Evolutionary conservation across 495 filamentous ascomycete genomes (phyloP).

Genomic region (Lentithecium fluviatile): DNA sequence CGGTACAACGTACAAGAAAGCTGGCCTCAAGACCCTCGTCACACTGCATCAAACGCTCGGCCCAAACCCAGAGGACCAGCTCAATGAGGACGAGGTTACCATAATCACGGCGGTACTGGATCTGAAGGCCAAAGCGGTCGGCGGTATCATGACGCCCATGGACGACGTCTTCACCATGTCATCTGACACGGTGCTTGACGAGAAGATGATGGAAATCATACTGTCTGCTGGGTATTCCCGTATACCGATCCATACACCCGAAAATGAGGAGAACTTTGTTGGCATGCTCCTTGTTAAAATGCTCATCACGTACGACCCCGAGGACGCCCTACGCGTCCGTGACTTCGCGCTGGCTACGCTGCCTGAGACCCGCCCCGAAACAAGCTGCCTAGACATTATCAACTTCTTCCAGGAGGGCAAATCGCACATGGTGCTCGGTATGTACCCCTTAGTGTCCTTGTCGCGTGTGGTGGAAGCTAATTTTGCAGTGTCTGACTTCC

Average conservation of each 20-base stretch:
- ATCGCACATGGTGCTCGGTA: constrained; percentile 98
- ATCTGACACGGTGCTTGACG: constrained; percentile 85
- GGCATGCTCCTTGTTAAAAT: constrained; percentile 99
- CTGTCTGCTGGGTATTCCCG: constrained; percentile 90
- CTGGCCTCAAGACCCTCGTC: constrained; percentile 84
- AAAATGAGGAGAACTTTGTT: constrained; percentile 81
- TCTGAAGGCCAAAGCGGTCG: constrained; percentile 92
- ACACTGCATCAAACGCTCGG: constrained; percentile 90
- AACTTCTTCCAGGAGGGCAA: constrained; percentile 99
- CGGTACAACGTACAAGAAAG: constrained; percentile 94
- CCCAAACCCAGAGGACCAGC: constrained; percentile 73
- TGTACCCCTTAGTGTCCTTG: too few relatives aligned
- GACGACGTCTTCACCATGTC: constrained; percentile 94
- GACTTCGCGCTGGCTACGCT: constrained; percentile 92
- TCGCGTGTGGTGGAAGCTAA: too few relatives aligned
- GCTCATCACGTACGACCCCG: constrained; percentile 96
- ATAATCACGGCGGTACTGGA: constrained; percentile 97
- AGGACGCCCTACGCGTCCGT: constrained; percentile 77
- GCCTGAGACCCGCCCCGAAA: constrained; percentile 90
- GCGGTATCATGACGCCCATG: constrained; percentile 97
- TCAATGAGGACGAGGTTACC: constrained; percentile 96
- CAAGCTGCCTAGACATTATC: constrained; percentile 94
- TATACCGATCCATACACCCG: constrained; percentile 87
- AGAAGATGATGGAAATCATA: constrained; percentile 87
- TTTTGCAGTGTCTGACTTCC: constrained; percentile 83